A percentile compares a stretch with the other conserved stretches of the same genome.
phyloP scores from a whole-genome alignment of 345 rosid genomes.

The Citrus sp. region DNA sequence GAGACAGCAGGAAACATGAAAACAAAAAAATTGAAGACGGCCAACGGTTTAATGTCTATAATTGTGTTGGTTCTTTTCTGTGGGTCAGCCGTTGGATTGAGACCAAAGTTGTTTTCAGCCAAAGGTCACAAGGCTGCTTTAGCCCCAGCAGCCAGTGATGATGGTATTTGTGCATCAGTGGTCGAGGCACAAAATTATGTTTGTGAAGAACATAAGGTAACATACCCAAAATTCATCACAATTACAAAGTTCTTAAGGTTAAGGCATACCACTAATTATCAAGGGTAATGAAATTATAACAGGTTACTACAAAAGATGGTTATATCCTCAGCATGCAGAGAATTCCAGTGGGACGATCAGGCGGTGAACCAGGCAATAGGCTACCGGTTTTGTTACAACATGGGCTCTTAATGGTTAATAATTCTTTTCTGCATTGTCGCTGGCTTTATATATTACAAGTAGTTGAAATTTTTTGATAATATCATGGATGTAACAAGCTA shows the following conservation, averaged over 20 bases:
- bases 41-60: neutral
- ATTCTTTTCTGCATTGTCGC: neutral
- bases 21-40: neutral
- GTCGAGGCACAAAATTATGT: constrained; percentile 31
- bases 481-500: neutral
- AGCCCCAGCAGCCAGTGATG: constrained; percentile 9
- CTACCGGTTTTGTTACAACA: constrained; percentile 54
- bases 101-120: constrained; percentile 3
- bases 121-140: constrained; percentile 1
- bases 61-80: neutral
- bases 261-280: neutral
- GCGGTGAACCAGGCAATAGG: constrained; percentile 18
- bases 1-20: neutral
- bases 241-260: neutral
- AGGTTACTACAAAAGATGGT: constrained; percentile 61
- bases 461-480: neutral
- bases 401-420: constrained; percentile 41
- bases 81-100: constrained; percentile 21
- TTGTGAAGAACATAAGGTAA: constrained; percentile 40
- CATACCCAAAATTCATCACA: neutral
- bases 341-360: constrained; percentile 38
- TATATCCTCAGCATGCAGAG: constrained; percentile 56
- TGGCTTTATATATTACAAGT: neutral
- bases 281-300: neutral
- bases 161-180: constrained; percentile 36